Conservation (phyloP, 1,284 basidiomycete species). For the Butyriboletus appendiculatus region DNA sequence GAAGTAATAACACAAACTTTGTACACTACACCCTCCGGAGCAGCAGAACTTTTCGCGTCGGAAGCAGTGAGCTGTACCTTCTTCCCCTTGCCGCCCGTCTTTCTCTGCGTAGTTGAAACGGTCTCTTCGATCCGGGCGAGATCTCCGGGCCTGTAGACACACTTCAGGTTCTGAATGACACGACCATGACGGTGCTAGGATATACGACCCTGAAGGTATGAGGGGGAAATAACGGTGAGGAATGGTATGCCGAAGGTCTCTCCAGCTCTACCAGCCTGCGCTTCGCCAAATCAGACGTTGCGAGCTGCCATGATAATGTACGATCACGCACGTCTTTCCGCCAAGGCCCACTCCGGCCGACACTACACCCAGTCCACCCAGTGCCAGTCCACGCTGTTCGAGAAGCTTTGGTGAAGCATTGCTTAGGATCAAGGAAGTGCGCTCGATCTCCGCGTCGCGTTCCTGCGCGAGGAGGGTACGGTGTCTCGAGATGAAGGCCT, state of each 20-base stretch:
- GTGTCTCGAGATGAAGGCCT: slow-evolving; percentile 73
- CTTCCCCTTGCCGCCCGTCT: slow-evolving; percentile 44
- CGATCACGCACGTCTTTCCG: slow-evolving; percentile 76
- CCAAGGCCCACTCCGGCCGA: slow-evolving; percentile 81
- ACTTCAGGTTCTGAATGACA: slow-evolving; percentile 5
- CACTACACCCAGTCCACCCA: slow-evolving; percentile 73
- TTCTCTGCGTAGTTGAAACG: slow-evolving; percentile 46
- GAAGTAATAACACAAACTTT: slow-evolving; percentile 47
- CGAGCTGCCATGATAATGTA: neutral
- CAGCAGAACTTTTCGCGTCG: slow-evolving; percentile 39
- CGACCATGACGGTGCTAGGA: neutral
- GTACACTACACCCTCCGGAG: slow-evolving; percentile 79
- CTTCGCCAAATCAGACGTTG: slow-evolving; percentile 29
- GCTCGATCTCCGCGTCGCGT: slow-evolving; percentile 80
- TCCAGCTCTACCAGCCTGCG: slow-evolving; percentile 84
- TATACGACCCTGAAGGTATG: slow-evolving; percentile 74
- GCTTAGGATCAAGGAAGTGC: slow-evolving; percentile 78
- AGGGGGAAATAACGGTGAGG: slow-evolving; percentile 72
- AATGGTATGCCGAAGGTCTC: slow-evolving; percentile 79
- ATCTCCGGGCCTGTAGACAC: slow-evolving; percentile 63
- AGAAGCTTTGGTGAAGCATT: slow-evolving; percentile 85
- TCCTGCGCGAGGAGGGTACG: slow-evolving; percentile 69
- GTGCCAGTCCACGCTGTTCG: slow-evolving; percentile 84
- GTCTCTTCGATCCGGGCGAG: slow-evolving; percentile 83
- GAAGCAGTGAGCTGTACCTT: slow-evolving; percentile 37